Base-by-base conservation (phyloP, 371 early-diverging fungal genomes). In the Lichtheimia ramosa region DNA sequence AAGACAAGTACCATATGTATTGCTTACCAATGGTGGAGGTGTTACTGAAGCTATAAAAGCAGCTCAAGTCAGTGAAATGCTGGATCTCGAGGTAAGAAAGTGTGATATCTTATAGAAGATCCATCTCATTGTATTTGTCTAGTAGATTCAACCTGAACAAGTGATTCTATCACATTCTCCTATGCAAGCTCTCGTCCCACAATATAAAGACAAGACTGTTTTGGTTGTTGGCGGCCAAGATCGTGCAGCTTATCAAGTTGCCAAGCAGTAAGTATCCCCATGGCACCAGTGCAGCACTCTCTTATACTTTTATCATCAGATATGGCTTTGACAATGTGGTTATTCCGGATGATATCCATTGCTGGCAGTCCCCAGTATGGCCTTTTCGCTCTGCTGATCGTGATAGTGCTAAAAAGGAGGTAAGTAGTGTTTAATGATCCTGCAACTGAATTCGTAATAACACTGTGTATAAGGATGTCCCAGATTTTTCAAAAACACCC, bases 1-100 rank as follows among this genome's bases (percentile, higher is more conserved):
- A 52, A 84, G 85, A 68, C 71, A 66, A n/a, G 74, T 91, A 13
- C 92, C 92, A 13, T 89, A 82, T 73, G 86, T 92, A 20, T 76
- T 93, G 18, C 66, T 96, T 57, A 94, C 96, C 10, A 96, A 96
- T 61, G 95, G 96, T 23, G 96, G 94, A 18, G 95, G 95, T 23
- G 79, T 91, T 14, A 82, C 88, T 3, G 95, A 94, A 66, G 77
- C 68, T 12, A 75, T 73, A 46, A 93, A 92, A 68, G 93, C 94
- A 0, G 60, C 63, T 4, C 88, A 91, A 57, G 78, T 95, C 43
- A 83, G 84, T 49, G 56, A 74, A 53, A 69, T 77, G 59, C 73
- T 92, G 23, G 90, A 80, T 27, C 63, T 88, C 13, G 65, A 83
- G 61, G 86, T 82, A 77, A 59, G 57, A 46, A 6, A 28, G 49